Evolutionary conservation across 371 early-diverging fungal genomes (phyloP).

Genomic region (Apophysomyces variabilis): DNA sequence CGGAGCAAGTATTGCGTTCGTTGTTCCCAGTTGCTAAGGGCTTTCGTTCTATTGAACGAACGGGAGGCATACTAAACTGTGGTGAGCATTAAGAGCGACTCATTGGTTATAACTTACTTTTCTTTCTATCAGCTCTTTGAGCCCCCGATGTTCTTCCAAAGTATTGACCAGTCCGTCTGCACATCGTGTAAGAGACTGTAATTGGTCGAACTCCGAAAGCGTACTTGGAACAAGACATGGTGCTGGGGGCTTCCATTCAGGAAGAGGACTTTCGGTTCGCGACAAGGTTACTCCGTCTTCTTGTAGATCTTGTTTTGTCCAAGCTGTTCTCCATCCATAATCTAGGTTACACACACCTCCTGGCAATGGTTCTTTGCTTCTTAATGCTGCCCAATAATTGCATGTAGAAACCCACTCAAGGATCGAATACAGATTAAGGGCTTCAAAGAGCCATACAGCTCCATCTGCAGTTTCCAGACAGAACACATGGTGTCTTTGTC

Average conservation of each 20-base stretch:
- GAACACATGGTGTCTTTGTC: slow-evolving; percentile 32
- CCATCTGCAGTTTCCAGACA: slow-evolving; percentile 37
- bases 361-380: slow-evolving; percentile 33
- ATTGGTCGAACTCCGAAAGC: slow-evolving; percentile 19
- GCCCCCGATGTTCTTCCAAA: slow-evolving; percentile 26
- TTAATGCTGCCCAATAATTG: slow-evolving; percentile 31
- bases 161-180: slow-evolving; percentile 13
- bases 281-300: not conserved
- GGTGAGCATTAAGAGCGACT: not conserved
- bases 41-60: slow-evolving; percentile 12
- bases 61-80: slow-evolving; percentile 13
- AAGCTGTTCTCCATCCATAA: slow-evolving; percentile 36
- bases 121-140: slow-evolving; percentile 16
- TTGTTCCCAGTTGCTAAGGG: slow-evolving; percentile 22
- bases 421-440: slow-evolving; percentile 18
- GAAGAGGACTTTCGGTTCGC: slow-evolving; percentile 10
- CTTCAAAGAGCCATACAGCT: slow-evolving; percentile 40
- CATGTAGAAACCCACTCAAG: slow-evolving; percentile 34
- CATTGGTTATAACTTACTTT: slow-evolving; percentile 12
- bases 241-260: slow-evolving; percentile 31
- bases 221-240: slow-evolving; percentile 33
- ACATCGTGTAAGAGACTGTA: slow-evolving; percentile 1
- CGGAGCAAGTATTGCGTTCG: slow-evolving; percentile 25
- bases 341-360: slow-evolving; percentile 43
- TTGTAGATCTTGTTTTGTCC: not conserved